Conservation (phyloP, 1,284 basidiomycete genomes). For the Phaffia rhodozyma region DNA sequence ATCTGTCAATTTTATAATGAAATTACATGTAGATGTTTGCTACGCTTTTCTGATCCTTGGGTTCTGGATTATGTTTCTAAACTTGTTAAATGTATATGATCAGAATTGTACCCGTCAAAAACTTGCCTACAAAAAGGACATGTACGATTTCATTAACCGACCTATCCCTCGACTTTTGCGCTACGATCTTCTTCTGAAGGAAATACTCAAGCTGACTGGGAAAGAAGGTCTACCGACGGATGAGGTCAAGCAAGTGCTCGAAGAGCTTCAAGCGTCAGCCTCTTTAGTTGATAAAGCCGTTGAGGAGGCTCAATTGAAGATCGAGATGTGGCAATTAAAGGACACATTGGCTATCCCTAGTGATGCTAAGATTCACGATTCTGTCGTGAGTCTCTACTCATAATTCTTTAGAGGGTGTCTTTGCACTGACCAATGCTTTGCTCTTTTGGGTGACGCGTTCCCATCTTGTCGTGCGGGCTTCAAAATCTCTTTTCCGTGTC, state of each 20-base stretch:
- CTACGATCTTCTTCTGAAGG: slow-evolving; percentile 72
- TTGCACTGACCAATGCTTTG: background rate
- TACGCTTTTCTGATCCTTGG: too few relatives aligned
- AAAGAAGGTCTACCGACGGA: slow-evolving; percentile 60
- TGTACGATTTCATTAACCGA: slow-evolving; percentile 78
- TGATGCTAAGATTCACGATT: slow-evolving; percentile 39
- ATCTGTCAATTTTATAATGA: background rate
- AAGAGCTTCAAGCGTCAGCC: slow-evolving; percentile 51
- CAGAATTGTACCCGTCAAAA: slow-evolving; percentile 59
- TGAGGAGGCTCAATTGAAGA: slow-evolving; percentile 66
- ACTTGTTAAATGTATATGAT: slow-evolving; percentile 2
- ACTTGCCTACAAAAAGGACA: slow-evolving; percentile 52
- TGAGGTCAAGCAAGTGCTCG: slow-evolving; percentile 67
- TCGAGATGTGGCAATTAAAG: slow-evolving; percentile 73
- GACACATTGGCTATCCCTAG: slow-evolving; percentile 32
- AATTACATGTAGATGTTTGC: background rate
- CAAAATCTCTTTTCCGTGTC: too few relatives aligned
- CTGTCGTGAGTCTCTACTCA: slow-evolving; percentile 46
- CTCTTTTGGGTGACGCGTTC: background rate
- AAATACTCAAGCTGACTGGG: slow-evolving; percentile 46
- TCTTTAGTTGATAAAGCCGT: slow-evolving; percentile 59
- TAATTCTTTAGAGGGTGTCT: background rate
- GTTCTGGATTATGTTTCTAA: background rate
- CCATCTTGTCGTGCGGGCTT: background rate
- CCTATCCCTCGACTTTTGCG: slow-evolving; percentile 79